Base-by-base conservation (phyloP, 805 yeast genomes). In the Ogataea pignaliae region DNA sequence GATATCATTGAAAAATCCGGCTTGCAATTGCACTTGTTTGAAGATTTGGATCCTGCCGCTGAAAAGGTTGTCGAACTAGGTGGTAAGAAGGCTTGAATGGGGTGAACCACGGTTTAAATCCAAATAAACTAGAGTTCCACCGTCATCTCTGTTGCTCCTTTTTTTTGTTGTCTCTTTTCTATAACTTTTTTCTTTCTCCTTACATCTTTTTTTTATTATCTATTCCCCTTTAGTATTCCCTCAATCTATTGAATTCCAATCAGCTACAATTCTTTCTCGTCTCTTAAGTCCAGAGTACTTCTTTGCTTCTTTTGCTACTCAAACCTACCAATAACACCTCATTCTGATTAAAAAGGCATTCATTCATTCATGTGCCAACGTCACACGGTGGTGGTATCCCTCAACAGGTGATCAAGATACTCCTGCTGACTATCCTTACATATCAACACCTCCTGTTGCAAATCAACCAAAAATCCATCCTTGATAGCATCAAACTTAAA, bases 21-120 rank as follows among this genome's bases (percentile, higher is more conserved):
- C 43, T 78, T 93, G 69, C 87, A 89, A 79, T 86, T 93, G 69
- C 88, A 78, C 70, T 83, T 96, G 48, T 87, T 83, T 71, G 85
- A 83, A 64, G 96, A 93, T 67, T 81, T 93, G 60, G 99, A 93
- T 71, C 87, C 88, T 55, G 99, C 99, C 63, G 99, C 99, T 57
- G 83, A 87, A 74, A 88, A 85, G 74, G 95, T 86, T 56, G 96
- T 90, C 53, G 78, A 82, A 67, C 79, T 90, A 68, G 66, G 66
- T 45, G 48, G 40, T 40, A 43, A 49, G 33, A 37, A 35, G 38
- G 31, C 17, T 32, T 40, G 31, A 37, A 30, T 37, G 15, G 26
- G 26, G 26, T 21, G 26, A 21, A 21, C 26, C 26, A 21, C n/a
- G n/a, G n/a, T n/a, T n/a, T n/a, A n/a, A n/a, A n/a, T n/a, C n/a